Percentiles rank a stretch among this genome's conserved stretches.
Conservation (phyloP, 2,329 filamentous ascomycete species). For the Lachnellula arida region DNA sequence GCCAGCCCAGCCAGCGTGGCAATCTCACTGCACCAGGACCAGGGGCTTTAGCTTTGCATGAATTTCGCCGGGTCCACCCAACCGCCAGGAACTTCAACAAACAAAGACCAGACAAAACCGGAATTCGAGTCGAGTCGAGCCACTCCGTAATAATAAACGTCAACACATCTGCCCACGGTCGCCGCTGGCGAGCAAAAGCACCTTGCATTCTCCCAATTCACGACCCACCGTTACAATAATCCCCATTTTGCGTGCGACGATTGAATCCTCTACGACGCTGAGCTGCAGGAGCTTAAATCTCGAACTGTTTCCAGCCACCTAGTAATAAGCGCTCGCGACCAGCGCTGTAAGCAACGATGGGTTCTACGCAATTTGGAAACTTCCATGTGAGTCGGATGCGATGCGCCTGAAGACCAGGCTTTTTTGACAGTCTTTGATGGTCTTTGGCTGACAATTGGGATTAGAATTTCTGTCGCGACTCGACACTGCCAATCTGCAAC, state of each 20-base stretch:
- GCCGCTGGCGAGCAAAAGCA: too few relatives aligned
- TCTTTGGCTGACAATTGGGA: conserved; percentile 17
- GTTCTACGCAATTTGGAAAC: conserved; percentile 47
- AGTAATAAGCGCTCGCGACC: neutral
- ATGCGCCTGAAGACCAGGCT: conserved; percentile 7
- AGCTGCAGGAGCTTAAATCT: neutral
- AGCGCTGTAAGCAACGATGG: conserved; percentile 19
- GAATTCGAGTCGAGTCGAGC: too few relatives aligned
- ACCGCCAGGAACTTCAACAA: too few relatives aligned
- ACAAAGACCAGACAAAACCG: too few relatives aligned
- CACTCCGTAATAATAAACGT: too few relatives aligned
- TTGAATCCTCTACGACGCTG: neutral
- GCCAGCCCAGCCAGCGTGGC: too few relatives aligned
- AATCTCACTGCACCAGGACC: too few relatives aligned
- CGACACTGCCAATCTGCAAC: conserved; percentile 80
- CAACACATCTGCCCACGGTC: too few relatives aligned
- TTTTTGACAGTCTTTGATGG: neutral
- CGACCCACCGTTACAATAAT: too few relatives aligned
- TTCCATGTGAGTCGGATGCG: conserved; percentile 43
- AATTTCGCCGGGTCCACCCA: too few relatives aligned
- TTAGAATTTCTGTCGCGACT: conserved; percentile 78
- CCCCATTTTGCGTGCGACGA: neutral
- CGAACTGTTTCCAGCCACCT: conserved; percentile 1
- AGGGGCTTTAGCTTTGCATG: too few relatives aligned
- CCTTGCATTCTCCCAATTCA: neutral